Evolutionary conservation across 75 land plant genomes (phyloP).

Genomic region (Larix kaempferi): DNA sequence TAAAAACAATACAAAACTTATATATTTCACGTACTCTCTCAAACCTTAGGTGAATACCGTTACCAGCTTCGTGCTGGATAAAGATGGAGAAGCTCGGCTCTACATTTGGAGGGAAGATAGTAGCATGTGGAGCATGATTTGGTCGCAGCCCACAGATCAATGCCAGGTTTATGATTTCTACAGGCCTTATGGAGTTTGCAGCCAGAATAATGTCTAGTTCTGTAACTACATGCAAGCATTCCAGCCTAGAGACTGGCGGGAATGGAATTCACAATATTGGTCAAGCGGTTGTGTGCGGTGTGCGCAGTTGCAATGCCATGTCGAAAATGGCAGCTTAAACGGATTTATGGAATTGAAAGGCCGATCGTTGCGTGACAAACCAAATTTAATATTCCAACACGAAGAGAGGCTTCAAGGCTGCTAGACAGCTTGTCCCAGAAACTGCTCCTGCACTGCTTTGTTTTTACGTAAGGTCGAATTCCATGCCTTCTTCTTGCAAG

Average conservation of each 20-base stretch:
- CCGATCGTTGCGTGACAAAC: not conserved
- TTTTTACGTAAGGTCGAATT: not conserved
- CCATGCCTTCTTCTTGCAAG: not conserved
- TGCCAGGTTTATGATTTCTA: conserved; percentile 49
- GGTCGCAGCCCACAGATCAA: conserved; percentile 44
- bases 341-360: conserved; percentile 11
- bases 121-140: conserved; percentile 47
- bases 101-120: conserved; percentile 5
- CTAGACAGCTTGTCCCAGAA: too few relatives aligned
- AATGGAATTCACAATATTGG: conserved; percentile 33
- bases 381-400: not conserved
- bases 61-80: conserved; percentile 19
- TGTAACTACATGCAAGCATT: conserved; percentile 37
- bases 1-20: not conserved
- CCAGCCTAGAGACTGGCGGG: conserved; percentile 10
- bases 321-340: conserved; percentile 3
- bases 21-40: conserved; percentile 11
- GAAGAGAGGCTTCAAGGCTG: too few relatives aligned
- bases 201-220: not conserved
- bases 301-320: conserved; percentile 11
- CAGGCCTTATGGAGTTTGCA: conserved; percentile 44
- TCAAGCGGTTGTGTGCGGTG: conserved; percentile 33
- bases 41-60: not conserved
- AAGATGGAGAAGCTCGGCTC: conserved; percentile 9
- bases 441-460: too few relatives aligned